Evolutionary conservation across 73 alveolate genomes (phyloP).

Genomic region (Vitrella brassicaformis): DNA sequence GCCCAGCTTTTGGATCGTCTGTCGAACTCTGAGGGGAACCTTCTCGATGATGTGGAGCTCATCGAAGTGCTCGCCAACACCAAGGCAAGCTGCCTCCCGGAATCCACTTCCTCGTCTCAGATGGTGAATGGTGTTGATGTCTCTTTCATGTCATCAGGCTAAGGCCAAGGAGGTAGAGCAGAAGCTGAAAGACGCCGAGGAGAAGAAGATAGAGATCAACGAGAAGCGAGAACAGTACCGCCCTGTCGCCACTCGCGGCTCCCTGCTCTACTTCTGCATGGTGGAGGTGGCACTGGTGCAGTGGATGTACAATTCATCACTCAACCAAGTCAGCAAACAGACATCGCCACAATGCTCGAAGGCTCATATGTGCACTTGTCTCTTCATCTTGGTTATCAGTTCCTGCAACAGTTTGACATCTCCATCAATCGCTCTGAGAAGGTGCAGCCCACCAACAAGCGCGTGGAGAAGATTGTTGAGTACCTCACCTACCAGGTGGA

Average conservation of each 20-base stretch:
- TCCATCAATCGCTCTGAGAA: constrained; percentile 51
- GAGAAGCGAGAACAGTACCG: constrained; percentile 98
- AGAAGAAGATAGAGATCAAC: constrained; percentile 55
- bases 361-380: neutral
- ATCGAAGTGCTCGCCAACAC: constrained; percentile 94
- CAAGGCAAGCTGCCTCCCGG: too few species aligned
- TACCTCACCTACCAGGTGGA: constrained; percentile 30
- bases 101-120: too few species aligned
- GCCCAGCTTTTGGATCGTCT: constrained; percentile 90
- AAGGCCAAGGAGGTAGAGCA: constrained; percentile 94
- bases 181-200: constrained; percentile 91
- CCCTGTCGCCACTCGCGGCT: constrained; percentile 99
- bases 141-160: too few species aligned
- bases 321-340: too few species aligned
- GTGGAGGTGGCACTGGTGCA: constrained; percentile 84
- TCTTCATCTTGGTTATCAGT: constrained; percentile 46
- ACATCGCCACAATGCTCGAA: too few species aligned
- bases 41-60: constrained; percentile 93
- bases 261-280: constrained; percentile 47
- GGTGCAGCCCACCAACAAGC: constrained; percentile 35
- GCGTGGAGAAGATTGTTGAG: constrained; percentile 36
- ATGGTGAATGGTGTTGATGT: too few species aligned
- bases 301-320: constrained; percentile 99
- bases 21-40: constrained; percentile 91
- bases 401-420: constrained; percentile 91